These are phyloP conservation scores for Ophiostoma sp. DNA, from an alignment of 2,329 filamentous ascomycete species.

Conservation along the genomic window DNA sequence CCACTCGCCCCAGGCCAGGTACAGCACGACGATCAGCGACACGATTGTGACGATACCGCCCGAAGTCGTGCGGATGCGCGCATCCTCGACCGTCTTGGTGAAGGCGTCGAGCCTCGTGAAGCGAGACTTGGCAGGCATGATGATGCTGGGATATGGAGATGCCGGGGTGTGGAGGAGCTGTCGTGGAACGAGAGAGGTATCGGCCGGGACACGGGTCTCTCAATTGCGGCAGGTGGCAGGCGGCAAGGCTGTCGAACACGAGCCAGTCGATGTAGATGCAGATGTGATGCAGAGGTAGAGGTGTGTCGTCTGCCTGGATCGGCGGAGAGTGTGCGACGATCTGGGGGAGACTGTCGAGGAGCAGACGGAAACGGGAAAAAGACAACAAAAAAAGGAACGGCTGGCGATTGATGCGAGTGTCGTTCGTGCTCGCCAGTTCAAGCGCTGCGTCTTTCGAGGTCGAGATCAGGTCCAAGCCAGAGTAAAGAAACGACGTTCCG, in stretches of 20 bases:
- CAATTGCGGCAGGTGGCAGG: not conserved
- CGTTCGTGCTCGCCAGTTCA: not conserved
- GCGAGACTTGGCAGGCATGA: constrained; percentile 84
- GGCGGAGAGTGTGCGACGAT: not conserved
- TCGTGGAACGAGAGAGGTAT: not conserved
- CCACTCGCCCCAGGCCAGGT: constrained; percentile 93
- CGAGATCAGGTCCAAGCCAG: not conserved
- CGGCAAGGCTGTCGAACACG: not conserved
- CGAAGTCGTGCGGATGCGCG: constrained; percentile 88
- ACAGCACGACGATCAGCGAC: constrained; percentile 82
- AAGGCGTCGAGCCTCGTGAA: constrained; percentile 98
- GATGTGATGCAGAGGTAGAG: not conserved
- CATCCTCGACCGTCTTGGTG: constrained; percentile 98
- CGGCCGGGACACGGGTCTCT: not conserved
- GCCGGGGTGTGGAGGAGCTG: not conserved
- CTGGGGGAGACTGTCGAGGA: not conserved
- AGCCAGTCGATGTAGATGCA: not conserved
- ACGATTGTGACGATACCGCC: constrained; percentile 91
- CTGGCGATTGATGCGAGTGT: not conserved
- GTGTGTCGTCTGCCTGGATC: not conserved
- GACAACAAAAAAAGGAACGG: not conserved
- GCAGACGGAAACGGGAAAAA: not conserved
- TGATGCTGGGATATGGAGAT: constrained; percentile 12
- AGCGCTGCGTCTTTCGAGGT: not conserved
- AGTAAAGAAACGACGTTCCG: constrained; percentile 2